Evolutionary conservation across 2,329 filamentous ascomycete species (phyloP), one percentile per base, ranked within the genome.

Genomic region (Thyridium curvatum): DNA sequence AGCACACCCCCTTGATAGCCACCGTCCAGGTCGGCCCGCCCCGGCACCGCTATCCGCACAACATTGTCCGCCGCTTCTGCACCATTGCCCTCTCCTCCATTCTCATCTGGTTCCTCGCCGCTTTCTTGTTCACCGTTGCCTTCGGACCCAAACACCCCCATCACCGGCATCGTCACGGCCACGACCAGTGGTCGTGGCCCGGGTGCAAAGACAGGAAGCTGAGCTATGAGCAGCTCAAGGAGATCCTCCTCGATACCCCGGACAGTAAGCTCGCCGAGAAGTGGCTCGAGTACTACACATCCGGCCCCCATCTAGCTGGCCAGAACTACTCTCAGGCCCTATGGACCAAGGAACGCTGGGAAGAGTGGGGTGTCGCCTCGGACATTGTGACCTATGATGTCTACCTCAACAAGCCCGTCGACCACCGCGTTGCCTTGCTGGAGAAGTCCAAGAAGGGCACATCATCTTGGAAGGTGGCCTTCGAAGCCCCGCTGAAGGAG

Each of bases 401-500:
- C 29, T 90, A 86, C 49, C 68, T 90, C 53, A 91, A 90, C 59
- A 88, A 87, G 47, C 86, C 86, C 4, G 61, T 80, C 8, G 81
- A 79, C 38, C 83, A 88, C 52, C 72, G 82, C 18, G 64, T 91
- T 41, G 80, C 80, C 10, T 61, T 90, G 21, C 63, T 88, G 37
- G 67, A 77, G 52, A 74, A 69, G 48, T 46, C 57, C 18, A 57
- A 60, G 39, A 55, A 52, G 35, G 55, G 61, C 49, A 46, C 21
- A 15, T 40, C 39, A 15, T 49, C 57, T 1, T 83, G 78, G 69
- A 71, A 76, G 38, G 71, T 90, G 18, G 71, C 75, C n/a, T 94
- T 83, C 53, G 80, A 89, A 55, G 91, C 90, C 1, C 82, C 78
- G 2, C 65, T 97, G 31, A 79, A 86, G 50, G 93, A 98, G 60